Base-by-base conservation (phyloP, 192 early-diverging fungal genomes). In the Coemansia sp. region DNA sequence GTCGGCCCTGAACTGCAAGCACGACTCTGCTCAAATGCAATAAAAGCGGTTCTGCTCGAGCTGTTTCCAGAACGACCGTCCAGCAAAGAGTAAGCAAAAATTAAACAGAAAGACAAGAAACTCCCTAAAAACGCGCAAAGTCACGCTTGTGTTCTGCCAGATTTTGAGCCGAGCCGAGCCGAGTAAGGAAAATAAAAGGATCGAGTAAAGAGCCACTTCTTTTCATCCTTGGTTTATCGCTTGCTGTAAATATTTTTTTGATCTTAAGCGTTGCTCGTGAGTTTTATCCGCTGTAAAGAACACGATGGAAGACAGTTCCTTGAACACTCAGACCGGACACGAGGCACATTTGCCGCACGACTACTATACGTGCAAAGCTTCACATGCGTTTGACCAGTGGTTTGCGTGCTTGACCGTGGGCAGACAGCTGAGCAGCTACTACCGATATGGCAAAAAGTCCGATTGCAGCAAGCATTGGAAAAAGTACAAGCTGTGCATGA, bases 401-500 rank as follows among this genome's bases (percentile, higher is more conserved):
- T 74, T 71, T 61, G 59, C 59, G 4, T 80, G 77, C 41, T 29
- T 82, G 56, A 73, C 79, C 5, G 79, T 82, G 0, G 79, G 79
- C 24, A 75, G 69, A 53, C 79, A 82, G 64, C 45, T 82, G 39
- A 70, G 69, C 66, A 82, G 69, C 67, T 76, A 76, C 73, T 82
- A 82, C 64, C 59, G 79, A 8, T 82, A 82, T 21, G 79, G 79
- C 35, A 57, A 82, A 15, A 75, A 75, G 52, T 32, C 63, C 21
- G 45, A 66, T 4, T 82, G 79, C 27, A 64, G 67, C 12, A 82
- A 73, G 59, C 66, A 69, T 24, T 82, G 79, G 79, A 64, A 60
- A 45, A 82, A 72, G 45, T 32, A 72, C 7, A 59, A 49, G 57
- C 63, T 82, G 49, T 82, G 79, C 23, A 76, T 82, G 73, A 48